Percentiles rank a stretch among this genome's conserved stretches.
phyloP scores from a whole-genome alignment of 768 basidiomycete genomes.

The Lentinula detonsa region DNA sequence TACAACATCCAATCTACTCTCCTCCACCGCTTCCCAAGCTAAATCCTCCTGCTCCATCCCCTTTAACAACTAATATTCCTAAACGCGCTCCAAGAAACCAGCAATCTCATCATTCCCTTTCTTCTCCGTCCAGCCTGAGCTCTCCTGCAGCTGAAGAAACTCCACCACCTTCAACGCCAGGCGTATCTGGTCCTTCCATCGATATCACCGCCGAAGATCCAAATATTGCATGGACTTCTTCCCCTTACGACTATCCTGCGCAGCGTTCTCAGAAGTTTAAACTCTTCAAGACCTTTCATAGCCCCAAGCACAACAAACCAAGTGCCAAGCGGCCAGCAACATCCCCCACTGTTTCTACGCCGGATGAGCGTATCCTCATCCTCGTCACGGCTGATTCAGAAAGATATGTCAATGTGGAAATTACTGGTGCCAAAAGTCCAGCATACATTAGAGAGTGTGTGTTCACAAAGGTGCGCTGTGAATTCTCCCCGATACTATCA shows the following conservation, averaged over 20 bases:
- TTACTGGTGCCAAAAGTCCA: constrained; percentile 58
- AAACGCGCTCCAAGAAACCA: constrained; percentile 28
- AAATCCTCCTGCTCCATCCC: constrained; percentile 23
- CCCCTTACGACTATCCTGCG: constrained; percentile 21
- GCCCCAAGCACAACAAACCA: constrained; percentile 10
- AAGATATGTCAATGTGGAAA: constrained; percentile 64
- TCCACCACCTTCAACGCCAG: constrained; percentile 67
- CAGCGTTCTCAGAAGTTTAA: constrained; percentile 25
- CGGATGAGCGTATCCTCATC: constrained; percentile 38
- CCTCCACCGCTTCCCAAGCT: constrained; percentile 20
- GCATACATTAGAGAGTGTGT: constrained; percentile 76
- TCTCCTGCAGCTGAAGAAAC: constrained; percentile 58
- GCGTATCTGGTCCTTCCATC: constrained; percentile 37
- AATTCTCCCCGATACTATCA: neutral
- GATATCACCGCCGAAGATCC: constrained; percentile 27
- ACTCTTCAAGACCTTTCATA: constrained; percentile 24
- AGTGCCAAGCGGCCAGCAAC: constrained; percentile 22
- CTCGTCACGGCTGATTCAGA: constrained; percentile 78
- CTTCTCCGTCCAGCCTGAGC: constrained; percentile 64
- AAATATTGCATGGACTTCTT: constrained; percentile 19
- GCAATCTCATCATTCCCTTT: constrained; percentile 48
- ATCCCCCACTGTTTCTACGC: constrained; percentile 12
- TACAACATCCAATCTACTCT: constrained; percentile 11
- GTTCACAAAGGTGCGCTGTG: constrained; percentile 57
- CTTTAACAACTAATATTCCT: constrained; percentile 31